Percentiles rank a stretch among this genome's conserved stretches.
Evolutionary conservation across 2,329 filamentous ascomycete genomes (phyloP).

Genomic region (Fusarium pseudocircinatum): DNA sequence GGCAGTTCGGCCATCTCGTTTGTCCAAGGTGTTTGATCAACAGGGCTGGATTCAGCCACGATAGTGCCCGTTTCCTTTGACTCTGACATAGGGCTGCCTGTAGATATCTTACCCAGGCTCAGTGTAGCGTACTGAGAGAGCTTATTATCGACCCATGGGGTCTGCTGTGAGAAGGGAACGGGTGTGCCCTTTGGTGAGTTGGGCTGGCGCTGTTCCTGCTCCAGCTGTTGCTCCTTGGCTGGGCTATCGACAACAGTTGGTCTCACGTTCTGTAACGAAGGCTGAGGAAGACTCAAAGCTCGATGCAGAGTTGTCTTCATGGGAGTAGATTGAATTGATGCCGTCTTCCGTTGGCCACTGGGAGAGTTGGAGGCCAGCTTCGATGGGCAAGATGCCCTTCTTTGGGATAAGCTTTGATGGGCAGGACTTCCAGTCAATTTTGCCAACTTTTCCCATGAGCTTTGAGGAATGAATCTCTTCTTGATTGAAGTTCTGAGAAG

Average conservation of each 20-base stretch:
- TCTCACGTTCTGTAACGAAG: background rate
- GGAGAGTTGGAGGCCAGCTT: background rate
- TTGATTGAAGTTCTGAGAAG: constrained; percentile 39
- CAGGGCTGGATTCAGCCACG: background rate
- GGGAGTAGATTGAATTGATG: background rate
- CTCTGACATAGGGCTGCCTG: background rate
- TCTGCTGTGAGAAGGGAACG: constrained; percentile 39
- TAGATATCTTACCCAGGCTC: background rate
- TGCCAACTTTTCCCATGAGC: constrained; percentile 39
- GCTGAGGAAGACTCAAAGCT: background rate
- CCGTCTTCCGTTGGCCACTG: background rate
- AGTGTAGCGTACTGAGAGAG: constrained; percentile 35
- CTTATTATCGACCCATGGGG: constrained; percentile 35
- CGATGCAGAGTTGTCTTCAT: background rate
- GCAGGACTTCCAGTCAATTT: constrained; percentile 5
- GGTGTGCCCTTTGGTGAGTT: background rate
- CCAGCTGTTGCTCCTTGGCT: background rate
- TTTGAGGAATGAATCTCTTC: constrained; percentile 38
- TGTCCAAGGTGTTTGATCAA: constrained; percentile 39
- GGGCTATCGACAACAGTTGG: background rate
- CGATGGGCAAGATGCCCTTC: background rate
- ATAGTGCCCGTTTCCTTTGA: background rate
- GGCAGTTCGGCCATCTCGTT: background rate
- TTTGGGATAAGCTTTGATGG: background rate
- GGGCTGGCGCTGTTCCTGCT: background rate